Evolutionary conservation across 768 basidiomycete species (phyloP), one percentile per base, ranked within the genome.

Genomic region (Rickenella mellea): DNA sequence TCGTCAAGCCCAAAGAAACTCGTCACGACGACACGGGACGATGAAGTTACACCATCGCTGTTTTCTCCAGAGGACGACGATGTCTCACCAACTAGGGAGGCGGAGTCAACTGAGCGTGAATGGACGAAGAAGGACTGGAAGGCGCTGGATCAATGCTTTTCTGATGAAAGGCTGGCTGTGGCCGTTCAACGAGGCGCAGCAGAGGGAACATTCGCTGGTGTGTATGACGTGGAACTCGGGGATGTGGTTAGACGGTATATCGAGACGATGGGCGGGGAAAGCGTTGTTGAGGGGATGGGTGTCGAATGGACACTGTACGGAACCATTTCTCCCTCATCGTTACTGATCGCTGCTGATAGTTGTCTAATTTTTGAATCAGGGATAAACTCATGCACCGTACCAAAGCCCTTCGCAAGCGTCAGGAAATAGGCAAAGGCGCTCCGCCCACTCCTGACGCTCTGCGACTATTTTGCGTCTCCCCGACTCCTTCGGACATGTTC

Each of bases 81-180:
- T 31, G 41, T 7, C 17, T 12, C 41, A 19, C 11, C 31, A 40
- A 14, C 27, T 19, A 19, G 21, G 20, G 33, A 19, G 17, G 6
- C 20, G 27, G 41, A 30, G 31, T 10, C 27, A 19, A 11, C 19
- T 14, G 39, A 20, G 50, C 49, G 62, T 11, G 62, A 59, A 29
- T 92, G 88, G 88, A 67, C 69, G 3, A 82, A 80, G 52, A 73
- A 74, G 17, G 83, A 89, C 40, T 92, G 88, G 88, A 88, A 83
- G 56, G 54, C 67, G 37, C 66, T 92, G 38, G 88, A 91, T 57
- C 74, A 73, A 19, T 86, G 83, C 52, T 81, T 89, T 48, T 80
- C 82, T 9, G 81, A 84, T 41, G 77, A 81, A 55, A 66, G 83
- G 25, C 57, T 83, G 11, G 67, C 69, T 2, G 49, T 74, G 35